Evolutionary conservation across 805 yeast species (phyloP), one percentile per base, ranked within the genome.

Genomic region (Lipomyces sp.): DNA sequence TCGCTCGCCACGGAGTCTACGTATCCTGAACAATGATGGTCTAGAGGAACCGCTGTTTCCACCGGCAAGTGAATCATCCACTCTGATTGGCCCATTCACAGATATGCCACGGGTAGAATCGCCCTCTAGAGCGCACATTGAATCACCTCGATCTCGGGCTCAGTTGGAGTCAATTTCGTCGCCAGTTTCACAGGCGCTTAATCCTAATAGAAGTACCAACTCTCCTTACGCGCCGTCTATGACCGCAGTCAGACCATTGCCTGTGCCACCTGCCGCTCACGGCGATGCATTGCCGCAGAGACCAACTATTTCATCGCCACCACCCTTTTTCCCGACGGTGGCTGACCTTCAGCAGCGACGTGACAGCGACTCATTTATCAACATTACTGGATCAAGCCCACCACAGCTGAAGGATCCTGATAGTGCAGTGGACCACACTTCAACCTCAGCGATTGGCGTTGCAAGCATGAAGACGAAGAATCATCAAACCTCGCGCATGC

Each of bases 301-400:
- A 32, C 3, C n/a, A 4, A 10, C 58, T 4, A 11, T 54, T 32
- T 24, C 53, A 3, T 8, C 61, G 4, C 60, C 69, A n/a, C 63
- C 67, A 3, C 69, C 65, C 4, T 30, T 58, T 7, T 65, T 65
- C 50, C 69, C 69, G 15, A 30, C 56, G 18, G 54, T 62, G 18
- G 57, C 65, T 18, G 62, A 59, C 24, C 50, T 65, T 24, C 65
- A 60, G 53, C 53, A 42, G 37, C 62, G 64, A 6, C 64, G 67
- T 3, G 45, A 55, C 2, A 57, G 54, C 24, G 64, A 66, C 50
- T 56, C 69, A 3, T 24, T 55, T 32, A 63, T 66, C 30, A 56
- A 54, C 15, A 61, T 65, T 35, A 10, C 54, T 51, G 29, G 48
- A 42, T 15, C 48, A 8, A 42, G 24, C n/a, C 24, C 48, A 7